Percentiles rank a stretch among this genome's conserved stretches.
These are phyloP conservation scores for Torulaspora maleeae DNA, from an alignment of 805 yeast genomes.

Conservation along the genomic window DNA sequence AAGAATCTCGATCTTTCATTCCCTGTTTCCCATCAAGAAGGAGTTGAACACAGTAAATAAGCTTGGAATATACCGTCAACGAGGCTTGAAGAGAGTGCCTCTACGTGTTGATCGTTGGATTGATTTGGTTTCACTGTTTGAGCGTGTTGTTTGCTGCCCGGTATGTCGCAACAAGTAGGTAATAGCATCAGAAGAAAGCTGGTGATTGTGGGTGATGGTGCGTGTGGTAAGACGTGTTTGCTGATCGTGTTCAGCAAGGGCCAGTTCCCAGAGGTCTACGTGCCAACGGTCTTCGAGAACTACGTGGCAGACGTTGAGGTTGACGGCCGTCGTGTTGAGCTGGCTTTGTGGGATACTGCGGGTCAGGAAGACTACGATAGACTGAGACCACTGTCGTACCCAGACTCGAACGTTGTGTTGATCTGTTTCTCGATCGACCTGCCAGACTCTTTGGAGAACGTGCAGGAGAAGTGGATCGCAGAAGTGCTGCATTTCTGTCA, in stretches of 20 bases:
- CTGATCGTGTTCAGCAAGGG: slow-evolving; percentile 82
- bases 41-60: slow-evolving; percentile 1
- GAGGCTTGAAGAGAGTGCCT: background rate
- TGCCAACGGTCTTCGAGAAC: slow-evolving; percentile 95
- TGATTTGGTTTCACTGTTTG: slow-evolving; percentile 1
- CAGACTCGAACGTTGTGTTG: slow-evolving; percentile 86
- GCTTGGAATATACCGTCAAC: background rate
- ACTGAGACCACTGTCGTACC: slow-evolving; percentile 84
- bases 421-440: slow-evolving; percentile 88
- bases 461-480: slow-evolving; percentile 92
- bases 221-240: slow-evolving; percentile 93
- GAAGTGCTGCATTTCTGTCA: slow-evolving; percentile 93
- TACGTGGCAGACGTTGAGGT: slow-evolving; percentile 95
- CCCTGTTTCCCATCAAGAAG: slow-evolving; percentile 10
- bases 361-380: slow-evolving; percentile 98
- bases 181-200: slow-evolving; percentile 60
- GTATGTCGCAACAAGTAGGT: slow-evolving; percentile 34
- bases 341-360: slow-evolving; percentile 97
- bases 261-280: slow-evolving; percentile 89
- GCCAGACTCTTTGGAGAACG: slow-evolving; percentile 89
- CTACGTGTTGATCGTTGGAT: background rate
- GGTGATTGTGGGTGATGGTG: slow-evolving; percentile 96
- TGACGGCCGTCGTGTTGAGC: slow-evolving; percentile 86
- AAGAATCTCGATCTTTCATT: slow-evolving; percentile 8
- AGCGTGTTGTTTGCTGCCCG: background rate